Conservation (phyloP, 2,329 filamentous ascomycete genomes). For the Biscogniauxia sp. region DNA sequence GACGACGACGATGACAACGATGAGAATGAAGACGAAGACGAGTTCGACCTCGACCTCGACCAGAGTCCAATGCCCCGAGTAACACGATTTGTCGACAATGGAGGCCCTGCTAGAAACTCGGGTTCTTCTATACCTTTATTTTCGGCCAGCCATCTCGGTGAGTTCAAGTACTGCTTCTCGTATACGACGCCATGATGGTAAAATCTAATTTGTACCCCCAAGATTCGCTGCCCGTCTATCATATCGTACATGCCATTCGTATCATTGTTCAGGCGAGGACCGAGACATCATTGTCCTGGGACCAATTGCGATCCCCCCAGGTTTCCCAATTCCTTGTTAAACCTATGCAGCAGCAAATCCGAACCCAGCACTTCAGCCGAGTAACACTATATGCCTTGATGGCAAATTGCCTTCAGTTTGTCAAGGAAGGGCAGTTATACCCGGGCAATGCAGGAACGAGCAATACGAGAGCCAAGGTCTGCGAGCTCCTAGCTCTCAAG, state of each 20-base stretch:
- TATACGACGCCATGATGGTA: not conserved
- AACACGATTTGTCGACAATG: constrained; percentile 37
- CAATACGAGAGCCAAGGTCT: constrained; percentile 81
- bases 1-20: constrained; percentile 31
- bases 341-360: constrained; percentile 89
- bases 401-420: constrained; percentile 91
- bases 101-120: constrained; percentile 33
- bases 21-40: constrained; percentile 24
- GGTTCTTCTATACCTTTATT: constrained; percentile 67
- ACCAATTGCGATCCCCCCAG: constrained; percentile 92
- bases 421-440: constrained; percentile 78
- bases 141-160: constrained; percentile 74
- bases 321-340: constrained; percentile 95
- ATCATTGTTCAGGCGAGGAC: constrained; percentile 79
- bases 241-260: constrained; percentile 84
- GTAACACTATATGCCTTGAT: constrained; percentile 87
- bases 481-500: constrained; percentile 87
- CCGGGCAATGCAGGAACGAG: constrained; percentile 82
- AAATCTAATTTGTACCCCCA: not conserved
- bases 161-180: constrained; percentile 9
- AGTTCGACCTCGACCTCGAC: constrained; percentile 27
- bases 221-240: constrained; percentile 88
- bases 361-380: constrained; percentile 76
- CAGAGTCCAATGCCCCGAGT: constrained; percentile 23
- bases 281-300: constrained; percentile 91